These are phyloP conservation scores for Murraya paniculata DNA, from an alignment of 345 rosid genomes.

Conservation along the genomic window DNA sequence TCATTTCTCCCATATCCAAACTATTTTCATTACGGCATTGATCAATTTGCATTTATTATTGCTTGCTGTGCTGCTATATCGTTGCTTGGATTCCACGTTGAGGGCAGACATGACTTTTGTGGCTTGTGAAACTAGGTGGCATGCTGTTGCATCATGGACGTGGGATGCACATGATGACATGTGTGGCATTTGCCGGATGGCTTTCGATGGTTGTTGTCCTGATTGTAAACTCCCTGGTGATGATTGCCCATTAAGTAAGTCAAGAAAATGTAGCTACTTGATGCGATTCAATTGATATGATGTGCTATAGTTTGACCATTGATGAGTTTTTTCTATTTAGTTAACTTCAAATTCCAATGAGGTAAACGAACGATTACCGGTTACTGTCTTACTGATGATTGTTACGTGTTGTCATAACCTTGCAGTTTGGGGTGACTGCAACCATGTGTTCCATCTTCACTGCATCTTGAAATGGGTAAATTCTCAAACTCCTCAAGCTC, in stretches of 20 bases:
- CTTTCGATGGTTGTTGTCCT: conserved; percentile 93
- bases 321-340: neutral
- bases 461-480: conserved; percentile 96
- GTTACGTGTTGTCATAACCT: neutral
- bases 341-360: neutral
- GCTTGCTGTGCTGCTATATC: too few relatives aligned
- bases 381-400: neutral
- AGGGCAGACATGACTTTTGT: too few relatives aligned
- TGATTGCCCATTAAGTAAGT: conserved; percentile 86
- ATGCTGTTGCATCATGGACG: conserved; percentile 93
- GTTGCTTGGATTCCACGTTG: too few relatives aligned
- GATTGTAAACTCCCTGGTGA: conserved; percentile 93
- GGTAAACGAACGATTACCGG: neutral
- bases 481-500: conserved; percentile 86
- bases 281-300: neutral
- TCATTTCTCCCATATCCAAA: conserved; percentile 5
- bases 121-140: conserved; percentile 56
- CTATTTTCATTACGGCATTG: neutral
- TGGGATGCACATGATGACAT: conserved; percentile 98
- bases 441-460: conserved; percentile 88
- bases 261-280: neutral
- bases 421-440: conserved; percentile 73
- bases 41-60: neutral
- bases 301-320: neutral
- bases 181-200: conserved; percentile 97